Conservation (phyloP, 495 filamentous ascomycete genomes). For the Xylaria venustula region DNA sequence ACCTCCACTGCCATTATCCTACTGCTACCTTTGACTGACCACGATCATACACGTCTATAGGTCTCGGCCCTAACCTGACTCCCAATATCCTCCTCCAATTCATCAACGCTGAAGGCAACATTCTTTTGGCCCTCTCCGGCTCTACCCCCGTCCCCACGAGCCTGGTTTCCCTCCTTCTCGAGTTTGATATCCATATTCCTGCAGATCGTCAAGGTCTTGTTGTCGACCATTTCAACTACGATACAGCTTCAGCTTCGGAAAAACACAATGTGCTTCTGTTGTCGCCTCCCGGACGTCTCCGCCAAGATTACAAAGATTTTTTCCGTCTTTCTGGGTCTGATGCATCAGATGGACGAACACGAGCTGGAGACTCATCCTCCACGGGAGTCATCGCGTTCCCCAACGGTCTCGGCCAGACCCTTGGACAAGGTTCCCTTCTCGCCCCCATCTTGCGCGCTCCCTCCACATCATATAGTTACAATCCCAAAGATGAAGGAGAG, state of each 20-base stretch:
- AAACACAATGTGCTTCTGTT: slow-evolving; percentile 87
- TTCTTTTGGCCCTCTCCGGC: slow-evolving; percentile 82
- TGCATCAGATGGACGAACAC: slow-evolving; percentile 17
- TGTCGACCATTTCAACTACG: slow-evolving; percentile 95
- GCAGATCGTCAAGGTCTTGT: slow-evolving; percentile 75
- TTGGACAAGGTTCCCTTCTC: slow-evolving; percentile 74
- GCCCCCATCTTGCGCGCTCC: slow-evolving; percentile 79
- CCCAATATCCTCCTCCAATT: slow-evolving; percentile 87
- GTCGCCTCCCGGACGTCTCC: slow-evolving; percentile 57
- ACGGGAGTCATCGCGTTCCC: slow-evolving; percentile 74
- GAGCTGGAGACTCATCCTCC: not conserved
- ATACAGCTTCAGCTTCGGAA: slow-evolving; percentile 69
- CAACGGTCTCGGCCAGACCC: slow-evolving; percentile 71
- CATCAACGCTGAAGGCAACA: slow-evolving; percentile 86
- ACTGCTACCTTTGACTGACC: slow-evolving; percentile 14
- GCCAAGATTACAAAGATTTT: slow-evolving; percentile 72
- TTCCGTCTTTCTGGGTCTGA: slow-evolving; percentile 62
- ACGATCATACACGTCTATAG: slow-evolving; percentile 41
- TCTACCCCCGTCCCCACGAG: slow-evolving; percentile 70
- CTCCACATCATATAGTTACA: slow-evolving; percentile 86
- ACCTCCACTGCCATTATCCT: not conserved
- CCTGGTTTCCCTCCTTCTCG: slow-evolving; percentile 79
- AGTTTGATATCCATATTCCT: slow-evolving; percentile 90
- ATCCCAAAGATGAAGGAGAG: slow-evolving; percentile 81
- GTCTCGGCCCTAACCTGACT: slow-evolving; percentile 82